Conservation (phyloP, 371 early-diverging fungal species). For the Lichtheimia hyalospora region DNA sequence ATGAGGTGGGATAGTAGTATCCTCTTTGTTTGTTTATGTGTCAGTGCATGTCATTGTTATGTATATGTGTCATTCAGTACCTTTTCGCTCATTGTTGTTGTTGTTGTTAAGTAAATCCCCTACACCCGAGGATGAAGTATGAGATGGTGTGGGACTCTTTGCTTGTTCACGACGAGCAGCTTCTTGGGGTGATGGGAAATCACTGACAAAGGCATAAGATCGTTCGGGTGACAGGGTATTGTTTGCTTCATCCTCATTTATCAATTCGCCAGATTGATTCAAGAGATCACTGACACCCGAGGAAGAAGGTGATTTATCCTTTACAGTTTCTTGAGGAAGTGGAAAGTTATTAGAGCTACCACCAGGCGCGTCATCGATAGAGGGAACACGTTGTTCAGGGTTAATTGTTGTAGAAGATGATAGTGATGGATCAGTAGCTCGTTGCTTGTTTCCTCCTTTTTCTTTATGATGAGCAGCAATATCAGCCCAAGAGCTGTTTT, state of each 20-base stretch:
- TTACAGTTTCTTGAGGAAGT: conserved; percentile 25
- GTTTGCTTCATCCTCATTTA: conserved; percentile 1
- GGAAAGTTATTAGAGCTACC: conserved; percentile 20
- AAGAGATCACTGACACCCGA: conserved; percentile 34
- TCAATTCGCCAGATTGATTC: background rate
- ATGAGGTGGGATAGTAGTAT: conserved; percentile 32
- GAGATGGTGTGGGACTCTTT: background rate
- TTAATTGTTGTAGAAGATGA: no score
- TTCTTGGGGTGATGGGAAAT: conserved; percentile 39
- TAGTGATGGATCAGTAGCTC: no score
- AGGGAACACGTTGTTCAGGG: background rate
- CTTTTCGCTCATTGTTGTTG: conserved; percentile 6
- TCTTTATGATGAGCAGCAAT: background rate
- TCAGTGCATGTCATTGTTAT: no score
- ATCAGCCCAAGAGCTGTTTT: background rate
- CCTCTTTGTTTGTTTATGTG: conserved; percentile 2
- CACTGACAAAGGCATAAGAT: conserved; percentile 14
- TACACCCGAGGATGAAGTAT: conserved; percentile 27
- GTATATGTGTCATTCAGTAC: background rate
- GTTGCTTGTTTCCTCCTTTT: no score
- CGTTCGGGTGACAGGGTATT: no score
- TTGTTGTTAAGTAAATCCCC: conserved; percentile 20
- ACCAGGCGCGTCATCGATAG: background rate
- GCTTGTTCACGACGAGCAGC: background rate
- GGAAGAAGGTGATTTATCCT: conserved; percentile 15